These are phyloP conservation scores for Calonectria pseudoreteaudii DNA, from an alignment of 2,329 filamentous ascomycete species.

Conservation along the genomic window DNA sequence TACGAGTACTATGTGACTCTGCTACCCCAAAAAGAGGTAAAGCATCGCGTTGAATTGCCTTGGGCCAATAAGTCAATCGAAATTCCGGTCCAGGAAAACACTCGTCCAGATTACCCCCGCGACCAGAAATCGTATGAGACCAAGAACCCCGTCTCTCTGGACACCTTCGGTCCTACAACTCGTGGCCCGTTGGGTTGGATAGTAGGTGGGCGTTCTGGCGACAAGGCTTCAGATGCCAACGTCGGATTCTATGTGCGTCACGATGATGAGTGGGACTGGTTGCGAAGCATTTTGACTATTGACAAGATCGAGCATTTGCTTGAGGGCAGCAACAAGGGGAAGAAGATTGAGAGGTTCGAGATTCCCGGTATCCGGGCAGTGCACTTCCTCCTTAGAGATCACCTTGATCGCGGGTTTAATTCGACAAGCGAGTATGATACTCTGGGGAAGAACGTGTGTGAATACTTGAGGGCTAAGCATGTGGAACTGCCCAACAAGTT, in stretches of 20 bases:
- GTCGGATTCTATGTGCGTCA: slow-evolving; percentile 56
- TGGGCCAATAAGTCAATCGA: slow-evolving; percentile 29
- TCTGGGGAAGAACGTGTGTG: slow-evolving; percentile 56
- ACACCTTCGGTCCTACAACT: slow-evolving; percentile 37
- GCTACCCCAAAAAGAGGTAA: slow-evolving; percentile 39
- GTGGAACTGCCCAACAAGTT: slow-evolving; percentile 56
- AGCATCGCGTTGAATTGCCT: slow-evolving; percentile 36
- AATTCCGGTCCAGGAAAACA: slow-evolving; percentile 36
- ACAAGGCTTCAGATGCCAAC: slow-evolving; percentile 47
- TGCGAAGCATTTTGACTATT: slow-evolving; percentile 53
- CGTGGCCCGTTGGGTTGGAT: slow-evolving; percentile 43
- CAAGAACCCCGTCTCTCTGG: slow-evolving; percentile 27
- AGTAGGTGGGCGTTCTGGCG: slow-evolving; percentile 41
- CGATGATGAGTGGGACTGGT: slow-evolving; percentile 56
- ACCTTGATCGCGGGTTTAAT: slow-evolving; percentile 55
- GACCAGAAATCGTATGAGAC: slow-evolving; percentile 44
- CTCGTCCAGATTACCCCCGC: slow-evolving; percentile 33
- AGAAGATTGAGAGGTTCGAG: slow-evolving; percentile 26
- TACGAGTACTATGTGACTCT: slow-evolving; percentile 37
- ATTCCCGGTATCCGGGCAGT: slow-evolving; percentile 37
- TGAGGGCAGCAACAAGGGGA: slow-evolving; percentile 28
- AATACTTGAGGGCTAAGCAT: slow-evolving; percentile 55
- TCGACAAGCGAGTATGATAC: slow-evolving; percentile 54
- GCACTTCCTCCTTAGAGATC: slow-evolving; percentile 56
- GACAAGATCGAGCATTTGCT: slow-evolving; percentile 51